These are phyloP conservation scores for Xylaria sp. DNA, from an alignment of 2,329 filamentous ascomycete species.

Conservation along the genomic window DNA sequence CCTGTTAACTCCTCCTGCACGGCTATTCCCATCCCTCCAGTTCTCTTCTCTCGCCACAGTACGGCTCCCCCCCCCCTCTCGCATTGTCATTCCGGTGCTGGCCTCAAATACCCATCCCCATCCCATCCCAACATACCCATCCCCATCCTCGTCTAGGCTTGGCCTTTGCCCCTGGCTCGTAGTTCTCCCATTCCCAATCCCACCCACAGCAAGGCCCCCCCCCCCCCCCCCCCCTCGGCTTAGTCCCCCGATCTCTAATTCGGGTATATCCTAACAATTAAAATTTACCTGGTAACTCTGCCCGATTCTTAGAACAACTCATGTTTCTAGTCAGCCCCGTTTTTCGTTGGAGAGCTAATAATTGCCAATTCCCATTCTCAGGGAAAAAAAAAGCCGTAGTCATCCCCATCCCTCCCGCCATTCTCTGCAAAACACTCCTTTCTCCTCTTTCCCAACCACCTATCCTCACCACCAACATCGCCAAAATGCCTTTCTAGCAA, in stretches of 20 bases:
- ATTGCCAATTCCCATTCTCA: constrained; percentile 47
- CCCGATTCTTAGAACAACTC: constrained; percentile 30
- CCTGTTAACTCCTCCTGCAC: constrained; percentile 29
- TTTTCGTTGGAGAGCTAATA: constrained; percentile 56
- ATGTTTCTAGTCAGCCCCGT: constrained; percentile 47
- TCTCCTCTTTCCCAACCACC: constrained; percentile 39
- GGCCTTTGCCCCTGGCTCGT: constrained; percentile 9
- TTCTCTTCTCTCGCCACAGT: constrained; percentile 16
- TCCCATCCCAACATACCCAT: not conserved
- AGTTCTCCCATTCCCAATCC: constrained; percentile 27
- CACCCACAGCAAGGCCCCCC: constrained; percentile 29
- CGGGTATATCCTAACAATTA: constrained; percentile 43
- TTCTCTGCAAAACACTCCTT: constrained; percentile 34
- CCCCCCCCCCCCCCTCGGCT: constrained; percentile 30
- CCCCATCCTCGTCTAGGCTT: constrained; percentile 1
- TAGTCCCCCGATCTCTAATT: constrained; percentile 47
- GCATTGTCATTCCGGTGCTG: constrained; percentile 21
- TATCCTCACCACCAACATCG: constrained; percentile 38
- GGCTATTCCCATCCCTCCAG: constrained; percentile 23
- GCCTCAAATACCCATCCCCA: constrained; percentile 13
- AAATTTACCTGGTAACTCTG: constrained; percentile 48
- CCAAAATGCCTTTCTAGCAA: constrained; percentile 41
- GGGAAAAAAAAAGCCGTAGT: constrained; percentile 60
- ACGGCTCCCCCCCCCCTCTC: constrained; percentile 20
- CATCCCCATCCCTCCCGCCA: constrained; percentile 53